phyloP scores from a whole-genome alignment of 2,329 filamentous ascomycete species.

The Monosporascus ibericus region DNA sequence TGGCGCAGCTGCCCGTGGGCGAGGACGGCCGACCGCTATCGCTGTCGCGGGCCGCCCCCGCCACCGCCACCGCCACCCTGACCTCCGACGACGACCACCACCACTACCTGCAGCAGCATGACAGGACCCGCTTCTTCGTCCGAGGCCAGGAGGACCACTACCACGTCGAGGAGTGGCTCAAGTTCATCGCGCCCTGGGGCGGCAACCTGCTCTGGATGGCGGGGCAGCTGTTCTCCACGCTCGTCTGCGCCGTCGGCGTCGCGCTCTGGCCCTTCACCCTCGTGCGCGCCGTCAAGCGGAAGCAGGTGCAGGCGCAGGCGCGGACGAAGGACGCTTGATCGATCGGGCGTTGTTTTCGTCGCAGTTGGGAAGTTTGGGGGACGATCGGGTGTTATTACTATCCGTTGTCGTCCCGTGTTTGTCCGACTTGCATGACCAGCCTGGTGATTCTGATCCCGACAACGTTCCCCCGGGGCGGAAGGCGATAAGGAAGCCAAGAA shows the following conservation, averaged over 20 bases:
- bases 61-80: neutral
- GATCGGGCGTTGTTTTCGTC: too few relatives aligned
- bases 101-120: slow-evolving; percentile 9
- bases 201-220: slow-evolving; percentile 44
- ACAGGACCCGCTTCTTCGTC: slow-evolving; percentile 59
- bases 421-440: too few relatives aligned
- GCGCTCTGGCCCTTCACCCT: slow-evolving; percentile 14
- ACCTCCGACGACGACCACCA: slow-evolving; percentile 18
- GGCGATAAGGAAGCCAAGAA: too few relatives aligned
- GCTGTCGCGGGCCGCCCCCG: slow-evolving; percentile 1
- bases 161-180: slow-evolving; percentile 67
- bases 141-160: slow-evolving; percentile 75
- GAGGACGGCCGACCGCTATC: slow-evolving; percentile 12
- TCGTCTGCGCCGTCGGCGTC: slow-evolving; percentile 57
- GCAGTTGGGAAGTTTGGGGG: too few relatives aligned
- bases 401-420: too few relatives aligned
- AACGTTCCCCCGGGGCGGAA: too few relatives aligned
- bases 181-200: slow-evolving; percentile 60
- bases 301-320: neutral
- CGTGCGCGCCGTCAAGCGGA: neutral
- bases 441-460: too few relatives aligned
- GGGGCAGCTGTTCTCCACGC: slow-evolving; percentile 60
- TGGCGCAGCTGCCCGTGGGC: slow-evolving; percentile 40
- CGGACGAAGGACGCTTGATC: neutral
- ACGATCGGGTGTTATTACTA: too few relatives aligned